A percentile compares a stretch with the other conserved stretches of the same genome.
Conservation (phyloP, 306 rosid genomes). For the Dryas octopetala region DNA sequence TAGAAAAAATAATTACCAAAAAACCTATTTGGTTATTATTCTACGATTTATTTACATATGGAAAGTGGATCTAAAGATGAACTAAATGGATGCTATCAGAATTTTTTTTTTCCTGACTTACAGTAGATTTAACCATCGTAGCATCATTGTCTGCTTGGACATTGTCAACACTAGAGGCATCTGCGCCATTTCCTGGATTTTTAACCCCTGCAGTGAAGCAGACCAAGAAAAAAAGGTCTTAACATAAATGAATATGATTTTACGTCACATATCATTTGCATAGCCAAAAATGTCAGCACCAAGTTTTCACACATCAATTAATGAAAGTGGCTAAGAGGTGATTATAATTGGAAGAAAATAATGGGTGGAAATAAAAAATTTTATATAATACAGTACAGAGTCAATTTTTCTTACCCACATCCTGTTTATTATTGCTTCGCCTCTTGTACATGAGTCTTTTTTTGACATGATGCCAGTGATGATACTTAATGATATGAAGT, state of each 20-base stretch:
- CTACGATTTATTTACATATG: too few relatives aligned
- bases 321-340: too few relatives aligned
- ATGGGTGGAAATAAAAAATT: background rate
- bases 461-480: slow-evolving; percentile 63
- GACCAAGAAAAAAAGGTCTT: background rate
- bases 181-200: slow-evolving; percentile 15
- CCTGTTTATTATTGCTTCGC: slow-evolving; percentile 15
- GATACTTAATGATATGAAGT: slow-evolving; percentile 55
- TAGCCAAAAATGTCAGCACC: background rate
- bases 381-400: background rate
- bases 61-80: too few relatives aligned
- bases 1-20: too few relatives aligned
- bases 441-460: slow-evolving; percentile 41
- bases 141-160: slow-evolving; percentile 14
- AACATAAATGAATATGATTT: background rate
- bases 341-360: too few relatives aligned
- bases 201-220: slow-evolving; percentile 31
- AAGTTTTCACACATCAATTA: background rate
- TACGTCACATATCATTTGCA: background rate
- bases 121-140: slow-evolving; percentile 22
- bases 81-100: background rate
- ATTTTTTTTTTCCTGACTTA: slow-evolving; percentile 29
- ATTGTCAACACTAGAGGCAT: slow-evolving; percentile 12
- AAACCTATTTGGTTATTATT: background rate
- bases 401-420: slow-evolving; percentile 28